Percentiles rank a stretch among this genome's conserved stretches.
Conservation (phyloP, 768 basidiomycete species). For the Lepiota brunneoincarnata region DNA sequence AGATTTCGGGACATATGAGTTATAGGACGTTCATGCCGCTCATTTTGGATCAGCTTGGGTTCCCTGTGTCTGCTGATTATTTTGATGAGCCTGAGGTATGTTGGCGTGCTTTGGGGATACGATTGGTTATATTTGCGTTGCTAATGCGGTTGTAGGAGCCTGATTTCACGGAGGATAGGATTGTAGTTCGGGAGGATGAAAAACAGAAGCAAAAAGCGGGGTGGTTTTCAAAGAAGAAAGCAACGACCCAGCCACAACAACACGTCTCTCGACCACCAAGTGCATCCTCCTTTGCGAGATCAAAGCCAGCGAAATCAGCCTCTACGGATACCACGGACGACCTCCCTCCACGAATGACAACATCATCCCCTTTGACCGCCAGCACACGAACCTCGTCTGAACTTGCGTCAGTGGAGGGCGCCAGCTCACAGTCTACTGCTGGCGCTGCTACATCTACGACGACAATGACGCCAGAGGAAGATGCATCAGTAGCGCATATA, state of each 20-base stretch:
- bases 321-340: slow-evolving; percentile 43
- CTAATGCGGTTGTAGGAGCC: slow-evolving; percentile 50
- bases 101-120: slow-evolving; percentile 28
- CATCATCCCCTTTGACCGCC: slow-evolving; percentile 4
- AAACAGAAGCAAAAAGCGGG: slow-evolving; percentile 53
- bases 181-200: slow-evolving; percentile 65
- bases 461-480: not conserved
- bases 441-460: not conserved
- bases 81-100: slow-evolving; percentile 98
- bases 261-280: slow-evolving; percentile 51
- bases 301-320: slow-evolving; percentile 6
- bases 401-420: not conserved
- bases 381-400: too few species aligned
- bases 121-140: slow-evolving; percentile 1
- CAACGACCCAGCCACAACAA: slow-evolving; percentile 29
- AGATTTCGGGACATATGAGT: slow-evolving; percentile 52
- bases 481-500: slow-evolving; percentile 35
- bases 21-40: slow-evolving; percentile 96
- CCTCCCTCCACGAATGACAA: slow-evolving; percentile 62
- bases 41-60: slow-evolving; percentile 90
- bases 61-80: slow-evolving; percentile 90
- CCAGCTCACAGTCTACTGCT: not conserved
- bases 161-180: slow-evolving; percentile 70
- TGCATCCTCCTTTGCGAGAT: slow-evolving; percentile 33
- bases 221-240: slow-evolving; percentile 65